phyloP scores from a whole-genome alignment of 2,329 filamentous ascomycete genomes.

The Juglanconis oblonga region DNA sequence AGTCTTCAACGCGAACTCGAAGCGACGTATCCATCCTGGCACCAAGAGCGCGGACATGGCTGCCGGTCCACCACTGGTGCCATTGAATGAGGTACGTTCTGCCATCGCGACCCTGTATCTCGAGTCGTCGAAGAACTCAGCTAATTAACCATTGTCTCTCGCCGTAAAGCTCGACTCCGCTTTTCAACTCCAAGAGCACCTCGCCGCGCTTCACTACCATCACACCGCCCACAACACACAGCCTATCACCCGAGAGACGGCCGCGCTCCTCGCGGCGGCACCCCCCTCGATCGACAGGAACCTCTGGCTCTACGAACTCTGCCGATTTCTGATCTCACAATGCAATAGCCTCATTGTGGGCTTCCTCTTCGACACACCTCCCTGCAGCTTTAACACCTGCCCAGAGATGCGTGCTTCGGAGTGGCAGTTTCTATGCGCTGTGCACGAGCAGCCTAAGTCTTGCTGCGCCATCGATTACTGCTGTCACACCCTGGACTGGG shows the following conservation, averaged over 20 bases:
- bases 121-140: neutral
- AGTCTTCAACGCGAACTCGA: constrained; percentile 69
- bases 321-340: constrained; percentile 90
- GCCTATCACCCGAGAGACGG: constrained; percentile 73
- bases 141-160: neutral
- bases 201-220: constrained; percentile 85
- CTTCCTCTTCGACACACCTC: constrained; percentile 85
- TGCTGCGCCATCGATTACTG: constrained; percentile 99
- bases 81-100: constrained; percentile 70
- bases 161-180: constrained; percentile 80
- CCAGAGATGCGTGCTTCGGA: constrained; percentile 98
- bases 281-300: constrained; percentile 80
- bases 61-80: constrained; percentile 82
- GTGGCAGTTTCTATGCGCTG: constrained; percentile 98
- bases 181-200: constrained; percentile 95
- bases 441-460: constrained; percentile 92
- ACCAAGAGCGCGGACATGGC: constrained; percentile 93
- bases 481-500: constrained; percentile 98
- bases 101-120: neutral
- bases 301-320: constrained; percentile 97
- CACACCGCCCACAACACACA: constrained; percentile 66
- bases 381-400: constrained; percentile 85
- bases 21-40: constrained; percentile 84
- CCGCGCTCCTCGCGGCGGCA: constrained; percentile 72
- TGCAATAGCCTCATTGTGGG: constrained; percentile 90